Percentiles rank a stretch among this genome's conserved stretches.
These are phyloP conservation scores for Chalciporus pseudorubinellus DNA, from an alignment of 768 basidiomycete genomes.

Conservation along the genomic window DNA sequence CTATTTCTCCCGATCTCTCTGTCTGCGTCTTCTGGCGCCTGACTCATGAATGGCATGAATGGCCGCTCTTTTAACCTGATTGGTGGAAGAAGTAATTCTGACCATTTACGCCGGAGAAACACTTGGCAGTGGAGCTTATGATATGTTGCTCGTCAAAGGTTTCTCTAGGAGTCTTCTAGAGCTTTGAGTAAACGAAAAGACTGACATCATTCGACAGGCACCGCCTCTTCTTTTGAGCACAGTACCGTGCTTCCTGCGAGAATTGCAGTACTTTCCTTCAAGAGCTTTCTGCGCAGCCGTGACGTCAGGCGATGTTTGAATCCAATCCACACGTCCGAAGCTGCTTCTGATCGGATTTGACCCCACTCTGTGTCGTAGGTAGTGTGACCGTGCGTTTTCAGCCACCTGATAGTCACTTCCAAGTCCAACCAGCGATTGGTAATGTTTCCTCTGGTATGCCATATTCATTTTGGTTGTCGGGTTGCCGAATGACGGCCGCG, in stretches of 20 bases:
- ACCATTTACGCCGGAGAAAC: constrained; percentile 9
- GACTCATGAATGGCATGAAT: background rate
- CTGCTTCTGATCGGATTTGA: background rate
- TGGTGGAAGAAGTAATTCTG: background rate
- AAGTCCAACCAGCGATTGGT: background rate
- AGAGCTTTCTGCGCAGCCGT: constrained; percentile 22
- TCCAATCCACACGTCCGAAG: background rate
- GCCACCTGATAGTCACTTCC: background rate
- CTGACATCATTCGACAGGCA: constrained; percentile 27
- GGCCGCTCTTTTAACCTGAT: constrained; percentile 8
- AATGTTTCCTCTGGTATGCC: background rate
- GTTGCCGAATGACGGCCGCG: background rate
- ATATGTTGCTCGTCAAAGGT: background rate
- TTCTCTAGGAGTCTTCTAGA: constrained; percentile 8
- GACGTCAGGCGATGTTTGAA: constrained; percentile 23
- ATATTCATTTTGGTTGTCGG: background rate
- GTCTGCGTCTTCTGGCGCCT: constrained; percentile 12
- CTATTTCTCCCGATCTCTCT: constrained; percentile 8
- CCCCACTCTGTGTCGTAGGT: background rate
- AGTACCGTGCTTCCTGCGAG: background rate
- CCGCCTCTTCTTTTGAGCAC: constrained; percentile 13
- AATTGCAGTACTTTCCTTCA: constrained; percentile 11
- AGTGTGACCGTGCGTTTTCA: background rate
- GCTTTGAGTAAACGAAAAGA: constrained; percentile 11
- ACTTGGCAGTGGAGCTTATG: constrained; percentile 15